These are phyloP conservation scores for Periconia digitata DNA, from an alignment of 2,329 filamentous ascomycete genomes.

Conservation along the genomic window DNA sequence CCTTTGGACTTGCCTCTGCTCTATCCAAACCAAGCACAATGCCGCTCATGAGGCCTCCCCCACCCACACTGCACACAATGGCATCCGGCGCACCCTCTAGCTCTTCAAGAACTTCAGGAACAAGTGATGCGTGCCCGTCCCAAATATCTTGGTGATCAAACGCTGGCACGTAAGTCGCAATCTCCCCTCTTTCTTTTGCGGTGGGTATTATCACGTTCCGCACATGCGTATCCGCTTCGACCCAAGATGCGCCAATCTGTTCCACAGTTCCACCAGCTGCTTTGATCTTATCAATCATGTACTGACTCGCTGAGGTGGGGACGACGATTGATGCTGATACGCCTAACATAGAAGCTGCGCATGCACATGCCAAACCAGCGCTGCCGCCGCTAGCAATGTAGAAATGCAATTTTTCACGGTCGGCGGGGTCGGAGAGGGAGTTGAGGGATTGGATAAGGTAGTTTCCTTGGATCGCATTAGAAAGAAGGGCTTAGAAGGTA, in stretches of 20 bases:
- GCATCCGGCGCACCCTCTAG: slow-evolving; percentile 58
- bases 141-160: slow-evolving; percentile 68
- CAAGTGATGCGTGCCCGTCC: slow-evolving; percentile 62
- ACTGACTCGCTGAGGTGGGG: slow-evolving; percentile 61
- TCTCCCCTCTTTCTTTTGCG: slow-evolving; percentile 13
- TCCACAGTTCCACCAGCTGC: slow-evolving; percentile 67
- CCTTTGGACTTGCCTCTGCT: slow-evolving; percentile 24
- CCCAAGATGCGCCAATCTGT: slow-evolving; percentile 66
- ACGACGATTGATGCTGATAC: slow-evolving; percentile 72
- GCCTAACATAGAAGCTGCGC: slow-evolving; percentile 63
- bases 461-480: no score
- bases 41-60: slow-evolving; percentile 75
- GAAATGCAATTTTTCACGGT: slow-evolving; percentile 58
- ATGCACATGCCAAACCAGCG: slow-evolving; percentile 76
- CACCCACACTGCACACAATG: slow-evolving; percentile 74
- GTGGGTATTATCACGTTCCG: slow-evolving; percentile 54
- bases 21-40: slow-evolving; percentile 67
- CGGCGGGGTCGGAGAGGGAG: background rate
- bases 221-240: slow-evolving; percentile 67
- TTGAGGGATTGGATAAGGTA: slow-evolving; percentile 55
- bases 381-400: slow-evolving; percentile 79
- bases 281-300: slow-evolving; percentile 70
- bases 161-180: slow-evolving; percentile 62
- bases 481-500: no score
- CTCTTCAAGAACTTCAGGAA: slow-evolving; percentile 50